Conservation (phyloP, 208 protist genomes). For the Acanthamoeba sp. region DNA sequence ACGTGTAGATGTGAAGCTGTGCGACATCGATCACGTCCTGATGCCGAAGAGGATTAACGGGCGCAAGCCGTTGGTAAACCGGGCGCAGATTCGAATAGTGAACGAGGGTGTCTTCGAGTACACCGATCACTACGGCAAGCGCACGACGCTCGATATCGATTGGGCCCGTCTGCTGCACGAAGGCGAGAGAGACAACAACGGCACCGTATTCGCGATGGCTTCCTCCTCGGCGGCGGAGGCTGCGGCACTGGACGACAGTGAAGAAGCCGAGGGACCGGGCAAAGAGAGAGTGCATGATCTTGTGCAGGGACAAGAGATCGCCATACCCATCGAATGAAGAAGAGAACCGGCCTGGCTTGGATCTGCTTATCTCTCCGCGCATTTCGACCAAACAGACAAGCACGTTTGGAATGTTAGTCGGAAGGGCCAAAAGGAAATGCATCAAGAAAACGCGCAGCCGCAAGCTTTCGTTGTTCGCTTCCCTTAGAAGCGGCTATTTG, state of each 20-base stretch:
- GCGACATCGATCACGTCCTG: slow-evolving; percentile 57
- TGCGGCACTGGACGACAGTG: background rate
- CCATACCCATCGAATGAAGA: background rate
- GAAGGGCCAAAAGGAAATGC: background rate
- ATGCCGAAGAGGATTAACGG: slow-evolving; percentile 61
- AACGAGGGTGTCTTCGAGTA: background rate
- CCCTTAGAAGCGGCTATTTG: background rate
- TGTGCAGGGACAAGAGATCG: background rate
- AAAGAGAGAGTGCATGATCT: background rate
- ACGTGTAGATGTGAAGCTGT: slow-evolving; percentile 49
- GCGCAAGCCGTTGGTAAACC: slow-evolving; percentile 5
- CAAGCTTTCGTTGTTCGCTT: background rate
- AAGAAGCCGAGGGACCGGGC: background rate
- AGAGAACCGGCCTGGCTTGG: too few species aligned
- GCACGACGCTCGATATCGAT: slow-evolving; percentile 3
- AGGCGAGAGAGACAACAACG: background rate
- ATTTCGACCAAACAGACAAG: too few species aligned
- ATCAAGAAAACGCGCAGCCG: background rate
- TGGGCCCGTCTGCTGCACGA: background rate
- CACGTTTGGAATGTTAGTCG: too few species aligned
- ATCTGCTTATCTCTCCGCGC: too few species aligned
- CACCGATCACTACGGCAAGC: slow-evolving; percentile 63
- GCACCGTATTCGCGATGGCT: too few species aligned
- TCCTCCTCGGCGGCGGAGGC: too few species aligned
- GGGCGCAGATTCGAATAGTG: background rate